Evolutionary conservation across 306 rosid genomes (phyloP).

Genomic region (Dicorynia guianensis): DNA sequence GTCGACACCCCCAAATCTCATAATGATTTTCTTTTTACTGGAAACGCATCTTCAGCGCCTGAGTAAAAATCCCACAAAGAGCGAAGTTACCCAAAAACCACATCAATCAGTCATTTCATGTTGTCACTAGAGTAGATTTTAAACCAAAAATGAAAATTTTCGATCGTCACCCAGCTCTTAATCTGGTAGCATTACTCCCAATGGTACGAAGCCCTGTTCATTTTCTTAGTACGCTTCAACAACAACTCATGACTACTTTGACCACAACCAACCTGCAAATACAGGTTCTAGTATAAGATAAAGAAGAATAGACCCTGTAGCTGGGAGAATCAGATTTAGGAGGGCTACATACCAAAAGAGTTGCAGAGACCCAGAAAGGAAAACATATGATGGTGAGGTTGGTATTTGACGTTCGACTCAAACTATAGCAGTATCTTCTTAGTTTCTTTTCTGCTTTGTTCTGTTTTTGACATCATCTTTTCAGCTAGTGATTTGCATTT

Average conservation of each 20-base stretch:
- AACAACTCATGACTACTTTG: conserved; percentile 39
- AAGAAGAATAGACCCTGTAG: conserved; percentile 2
- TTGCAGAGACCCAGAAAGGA: conserved; percentile 36
- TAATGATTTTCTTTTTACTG: not conserved
- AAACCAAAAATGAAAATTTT: conserved; percentile 31
- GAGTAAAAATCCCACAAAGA: conserved; percentile 33
- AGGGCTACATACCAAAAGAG: conserved; percentile 18
- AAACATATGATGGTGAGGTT: conserved; percentile 39
- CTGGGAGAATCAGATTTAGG: conserved; percentile 41
- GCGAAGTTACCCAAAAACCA: conserved; percentile 36
- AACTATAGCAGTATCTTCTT: conserved; percentile 14
- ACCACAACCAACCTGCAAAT: conserved; percentile 25
- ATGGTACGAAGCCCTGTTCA: conserved; percentile 21
- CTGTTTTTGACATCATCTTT: conserved; percentile 35
- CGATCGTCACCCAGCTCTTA: conserved; percentile 22
- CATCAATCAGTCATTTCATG: conserved; percentile 48
- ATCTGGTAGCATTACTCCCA: conserved; percentile 1
- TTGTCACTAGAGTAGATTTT: conserved; percentile 3
- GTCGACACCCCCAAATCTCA: no score
- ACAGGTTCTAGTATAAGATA: not conserved
- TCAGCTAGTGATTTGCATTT: conserved; percentile 26
- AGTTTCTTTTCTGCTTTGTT: not conserved
- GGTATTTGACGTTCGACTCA: conserved; percentile 34
- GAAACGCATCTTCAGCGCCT: conserved; percentile 44
- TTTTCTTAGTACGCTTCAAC: not conserved